Base-by-base conservation (phyloP, 2,329 filamentous ascomycete genomes). In the Colletotrichum melonis region DNA sequence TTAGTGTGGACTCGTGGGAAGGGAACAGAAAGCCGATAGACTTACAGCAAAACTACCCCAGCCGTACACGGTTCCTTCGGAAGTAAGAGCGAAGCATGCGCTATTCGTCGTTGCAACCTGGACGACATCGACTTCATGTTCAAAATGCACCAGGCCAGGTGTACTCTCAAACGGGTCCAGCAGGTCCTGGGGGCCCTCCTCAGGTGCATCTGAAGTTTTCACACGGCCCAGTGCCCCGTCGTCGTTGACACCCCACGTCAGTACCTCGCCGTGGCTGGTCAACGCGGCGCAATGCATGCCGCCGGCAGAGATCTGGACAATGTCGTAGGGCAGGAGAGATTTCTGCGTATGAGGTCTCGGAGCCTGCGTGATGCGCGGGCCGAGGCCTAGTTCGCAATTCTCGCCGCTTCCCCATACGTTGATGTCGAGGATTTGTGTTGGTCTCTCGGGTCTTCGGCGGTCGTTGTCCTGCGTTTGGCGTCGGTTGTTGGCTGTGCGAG, bases 201-300 rank as follows among this genome's bases (percentile, higher is more conserved):
- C 86, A 59, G 87, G 85, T 4, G 69, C 26, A 9, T 69, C 63
- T 1, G 71, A 6, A 12, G 71, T 22, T 11, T 76, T 92, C 74
- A 88, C 85, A 76, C 91, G 85, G 19, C 91, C 91, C 58, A 93
- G 86, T 4, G 91, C 90, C 69, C 89, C 88, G 75, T 91, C 88
- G 76, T 92, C 90, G 78, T 93, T 93, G 75, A 92, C 90, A 60
- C 91, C 91, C 91, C 91, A 92, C 26, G 90, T 91, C 60, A 91
- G 81, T 75, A 93, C 88, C 76, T 87, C 86, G 80, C 91, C 91
- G 79, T 92, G 87, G 75, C 89, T 86, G 46, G 91, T 92, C 67
- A 92, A 81, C 4, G 89, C 91, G 66, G 89, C 83, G 65, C 86
- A 88, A 80, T 92, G 91, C 89, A 92, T 92, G 67, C 90, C 90